Base-by-base conservation (phyloP, 2,329 filamentous ascomycete species). In the Arachnomyces sp. region DNA sequence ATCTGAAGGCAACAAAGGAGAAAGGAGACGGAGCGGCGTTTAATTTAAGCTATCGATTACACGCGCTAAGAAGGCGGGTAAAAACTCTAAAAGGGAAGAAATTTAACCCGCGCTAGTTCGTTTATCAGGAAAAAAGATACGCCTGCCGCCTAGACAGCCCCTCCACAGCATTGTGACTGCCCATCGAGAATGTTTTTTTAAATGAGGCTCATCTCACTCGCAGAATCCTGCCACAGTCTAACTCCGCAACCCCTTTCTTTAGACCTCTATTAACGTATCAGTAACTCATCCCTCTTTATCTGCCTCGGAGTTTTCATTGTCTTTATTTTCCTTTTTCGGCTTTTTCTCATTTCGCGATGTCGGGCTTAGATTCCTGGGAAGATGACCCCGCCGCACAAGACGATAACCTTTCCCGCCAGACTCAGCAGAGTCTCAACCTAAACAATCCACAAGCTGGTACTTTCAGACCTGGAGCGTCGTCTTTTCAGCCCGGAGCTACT, bases 301-400 rank as follows among this genome's bases (percentile, higher is more conserved):
- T 31, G 6, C 25, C 21, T 35, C 28, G 34, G n/a, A n/a, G n/a
- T n/a, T n/a, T n/a, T n/a, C n/a, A n/a, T n/a, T n/a, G 36, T 34
- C 16, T 28, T 18, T 11, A n/a, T 41, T 46, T 40, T 49, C 47
- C 33, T 49, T 45, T 36, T 15, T 45, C 43, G 47, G 46, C 38
- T 30, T 36, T 35, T n/a, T n/a, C n/a, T n/a, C n/a, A n/a, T n/a
- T 46, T 42, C 59, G 74, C 41, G 58, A 95, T 95, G 88, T 84
- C 89, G 55, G 81, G 89, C 65, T 84, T 87, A 57, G 88, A 94
- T 65, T 95, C 88, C 47, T 96, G 92, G 86, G 89, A 96, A 69
- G 87, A 94, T 58, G 86, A 89, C 57, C 80, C 82, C 56, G 73
- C 82, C 40, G 80, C 78, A 48, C 82, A 86, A 72, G 83, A 89